phyloP scores from a whole-genome alignment of 345 rosid species.

The Lenwebbia sp. region DNA sequence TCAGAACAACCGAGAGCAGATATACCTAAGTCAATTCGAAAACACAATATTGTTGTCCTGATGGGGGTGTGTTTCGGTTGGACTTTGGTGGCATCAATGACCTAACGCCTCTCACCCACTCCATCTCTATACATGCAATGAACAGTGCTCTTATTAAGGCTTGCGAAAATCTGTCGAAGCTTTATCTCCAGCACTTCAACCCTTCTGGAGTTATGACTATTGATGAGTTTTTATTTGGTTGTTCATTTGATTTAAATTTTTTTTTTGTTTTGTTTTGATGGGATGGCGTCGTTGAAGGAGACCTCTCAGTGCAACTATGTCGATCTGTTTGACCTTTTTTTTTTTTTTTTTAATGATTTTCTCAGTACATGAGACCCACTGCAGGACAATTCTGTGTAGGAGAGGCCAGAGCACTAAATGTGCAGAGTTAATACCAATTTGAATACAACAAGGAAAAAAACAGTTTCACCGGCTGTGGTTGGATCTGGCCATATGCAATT shows the following conservation, averaged over 20 bases:
- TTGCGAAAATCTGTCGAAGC: background rate
- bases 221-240: background rate
- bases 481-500: background rate
- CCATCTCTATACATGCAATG: background rate
- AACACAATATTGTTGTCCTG: background rate
- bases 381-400: background rate
- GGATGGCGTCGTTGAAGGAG: background rate
- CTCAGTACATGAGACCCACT: background rate
- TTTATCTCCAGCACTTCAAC: background rate
- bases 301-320: background rate
- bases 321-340: background rate
- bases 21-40: background rate
- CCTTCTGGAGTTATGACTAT: background rate
- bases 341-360: background rate
- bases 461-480: background rate
- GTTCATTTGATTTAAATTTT: too few relatives aligned
- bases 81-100: background rate
- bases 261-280: too few relatives aligned
- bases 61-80: background rate
- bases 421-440: background rate
- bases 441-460: background rate
- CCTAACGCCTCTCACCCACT: background rate
- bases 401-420: background rate
- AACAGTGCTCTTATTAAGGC: background rate
- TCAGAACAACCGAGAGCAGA: background rate